Percentiles rank a stretch among this genome's conserved stretches.
phyloP scores from a whole-genome alignment of 2,329 filamentous ascomycete species.

The Macrophomina pseudophaseolina region DNA sequence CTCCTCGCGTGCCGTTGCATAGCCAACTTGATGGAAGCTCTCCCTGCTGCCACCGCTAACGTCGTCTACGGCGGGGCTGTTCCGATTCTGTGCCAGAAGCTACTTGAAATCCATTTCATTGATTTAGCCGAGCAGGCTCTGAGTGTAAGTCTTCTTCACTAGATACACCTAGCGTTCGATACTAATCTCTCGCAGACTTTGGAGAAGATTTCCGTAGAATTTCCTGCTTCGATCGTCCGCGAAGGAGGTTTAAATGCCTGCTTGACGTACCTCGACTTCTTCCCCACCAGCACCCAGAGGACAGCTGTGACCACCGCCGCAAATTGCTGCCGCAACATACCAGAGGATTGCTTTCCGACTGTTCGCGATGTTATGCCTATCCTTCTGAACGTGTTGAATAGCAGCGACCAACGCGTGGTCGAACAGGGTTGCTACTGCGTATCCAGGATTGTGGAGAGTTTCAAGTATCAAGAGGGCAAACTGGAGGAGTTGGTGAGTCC shows the following conservation, averaged over 20 bases:
- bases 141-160: slow-evolving; percentile 62
- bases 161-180: not conserved
- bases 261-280: slow-evolving; percentile 94
- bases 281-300: slow-evolving; percentile 93
- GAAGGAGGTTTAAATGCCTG: slow-evolving; percentile 97
- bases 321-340: slow-evolving; percentile 97
- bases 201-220: slow-evolving; percentile 97
- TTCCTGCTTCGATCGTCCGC: slow-evolving; percentile 90
- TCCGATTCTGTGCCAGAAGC: slow-evolving; percentile 89
- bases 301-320: slow-evolving; percentile 97
- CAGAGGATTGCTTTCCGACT: slow-evolving; percentile 88
- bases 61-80: slow-evolving; percentile 98
- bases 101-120: slow-evolving; percentile 95
- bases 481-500: slow-evolving; percentile 91
- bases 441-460: slow-evolving; percentile 94
- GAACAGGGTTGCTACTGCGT: slow-evolving; percentile 97
- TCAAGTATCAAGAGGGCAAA: slow-evolving; percentile 84
- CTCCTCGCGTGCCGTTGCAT: slow-evolving; percentile 92
- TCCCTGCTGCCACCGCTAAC: slow-evolving; percentile 90
- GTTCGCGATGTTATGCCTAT: slow-evolving; percentile 97
- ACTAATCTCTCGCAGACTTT: slow-evolving; percentile 63
- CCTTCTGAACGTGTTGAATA: slow-evolving; percentile 84
- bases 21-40: slow-evolving; percentile 95
- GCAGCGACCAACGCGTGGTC: slow-evolving; percentile 94
- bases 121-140: slow-evolving; percentile 96